Evolutionary conservation across 495 filamentous ascomycete genomes (phyloP).

Genomic region (Apiosordaria backusii): DNA sequence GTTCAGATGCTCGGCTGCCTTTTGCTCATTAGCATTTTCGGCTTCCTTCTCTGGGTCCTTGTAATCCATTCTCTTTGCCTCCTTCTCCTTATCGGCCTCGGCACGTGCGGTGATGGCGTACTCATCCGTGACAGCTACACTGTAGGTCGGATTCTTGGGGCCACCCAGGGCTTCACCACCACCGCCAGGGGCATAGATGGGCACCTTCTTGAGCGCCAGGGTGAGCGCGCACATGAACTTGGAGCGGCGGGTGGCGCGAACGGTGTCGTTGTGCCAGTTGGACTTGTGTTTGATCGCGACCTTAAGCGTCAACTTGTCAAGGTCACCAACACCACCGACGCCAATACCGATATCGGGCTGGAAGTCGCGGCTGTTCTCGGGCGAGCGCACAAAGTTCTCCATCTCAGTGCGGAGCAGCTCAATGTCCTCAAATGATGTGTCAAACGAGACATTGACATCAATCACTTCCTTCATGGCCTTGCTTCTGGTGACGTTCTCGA

Average conservation of each 20-base stretch:
- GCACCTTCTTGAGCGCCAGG: conserved; percentile 77
- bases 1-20: conserved; percentile 40
- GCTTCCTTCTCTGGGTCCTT: conserved; percentile 12
- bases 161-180: conserved; percentile 65
- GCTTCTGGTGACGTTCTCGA: conserved; percentile 87
- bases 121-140: conserved; percentile 65
- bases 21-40: conserved; percentile 26
- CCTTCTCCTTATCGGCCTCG: conserved; percentile 58
- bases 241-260: conserved; percentile 78
- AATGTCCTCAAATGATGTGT: conserved; percentile 83
- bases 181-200: conserved; percentile 78
- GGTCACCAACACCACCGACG: conserved; percentile 72
- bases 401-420: conserved; percentile 78
- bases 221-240: conserved; percentile 97
- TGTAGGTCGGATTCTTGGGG: conserved; percentile 66
- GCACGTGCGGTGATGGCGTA: conserved; percentile 58
- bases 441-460: conserved; percentile 73
- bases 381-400: conserved; percentile 74
- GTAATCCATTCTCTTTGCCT: conserved; percentile 58
- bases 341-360: conserved; percentile 76
- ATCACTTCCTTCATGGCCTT: conserved; percentile 89
- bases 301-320: conserved; percentile 82
- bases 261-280: conserved; percentile 91
- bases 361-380: conserved; percentile 90
- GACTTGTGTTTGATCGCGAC: conserved; percentile 87